Conservation (phyloP, 2,329 filamentous ascomycete species). For the Cercospora berteroae region DNA sequence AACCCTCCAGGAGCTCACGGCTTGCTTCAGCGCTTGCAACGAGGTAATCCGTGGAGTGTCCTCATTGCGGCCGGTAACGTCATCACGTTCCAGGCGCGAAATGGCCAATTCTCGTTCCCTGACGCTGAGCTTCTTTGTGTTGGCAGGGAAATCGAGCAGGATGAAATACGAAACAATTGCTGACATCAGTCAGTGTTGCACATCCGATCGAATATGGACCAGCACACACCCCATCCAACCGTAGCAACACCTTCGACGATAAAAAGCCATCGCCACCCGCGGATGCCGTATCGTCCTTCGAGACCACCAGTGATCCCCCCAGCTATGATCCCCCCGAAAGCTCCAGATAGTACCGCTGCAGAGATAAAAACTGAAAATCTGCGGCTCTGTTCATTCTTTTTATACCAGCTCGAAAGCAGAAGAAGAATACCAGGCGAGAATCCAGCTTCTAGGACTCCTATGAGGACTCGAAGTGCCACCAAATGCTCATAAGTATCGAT, state of each 20-base stretch:
- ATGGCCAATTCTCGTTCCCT: slow-evolving; percentile 47
- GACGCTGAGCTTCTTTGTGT: slow-evolving; percentile 44
- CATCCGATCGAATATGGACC: too few relatives aligned
- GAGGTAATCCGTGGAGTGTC: slow-evolving; percentile 39
- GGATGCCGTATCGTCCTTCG: slow-evolving; percentile 42
- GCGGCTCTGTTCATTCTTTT: slow-evolving; percentile 51
- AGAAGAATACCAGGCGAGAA: slow-evolving; percentile 57
- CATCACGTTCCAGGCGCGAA: slow-evolving; percentile 46
- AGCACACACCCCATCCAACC: slow-evolving; percentile 37
- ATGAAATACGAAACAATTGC: slow-evolving; percentile 47
- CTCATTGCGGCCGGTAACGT: slow-evolving; percentile 39
- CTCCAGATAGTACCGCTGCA: slow-evolving; percentile 57
- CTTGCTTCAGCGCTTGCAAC: slow-evolving; percentile 40
- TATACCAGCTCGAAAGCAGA: slow-evolving; percentile 53
- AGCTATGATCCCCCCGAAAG: slow-evolving; percentile 48
- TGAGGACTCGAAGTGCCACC: slow-evolving; percentile 53
- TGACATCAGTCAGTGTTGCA: too few relatives aligned
- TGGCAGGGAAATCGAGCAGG: slow-evolving; percentile 52
- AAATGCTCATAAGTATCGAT: slow-evolving; percentile 51
- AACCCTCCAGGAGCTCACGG: slow-evolving; percentile 48
- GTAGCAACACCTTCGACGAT: slow-evolving; percentile 45
- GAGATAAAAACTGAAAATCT: slow-evolving; percentile 55
- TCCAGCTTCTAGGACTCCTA: slow-evolving; percentile 56
- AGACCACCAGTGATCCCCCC: slow-evolving; percentile 38
- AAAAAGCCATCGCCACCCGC: slow-evolving; percentile 47